A percentile compares a stretch with the other conserved stretches of the same genome.
Evolutionary conservation across 164 flowering plant species (phyloP).

Genomic region (Dillenia suffruticosa): DNA sequence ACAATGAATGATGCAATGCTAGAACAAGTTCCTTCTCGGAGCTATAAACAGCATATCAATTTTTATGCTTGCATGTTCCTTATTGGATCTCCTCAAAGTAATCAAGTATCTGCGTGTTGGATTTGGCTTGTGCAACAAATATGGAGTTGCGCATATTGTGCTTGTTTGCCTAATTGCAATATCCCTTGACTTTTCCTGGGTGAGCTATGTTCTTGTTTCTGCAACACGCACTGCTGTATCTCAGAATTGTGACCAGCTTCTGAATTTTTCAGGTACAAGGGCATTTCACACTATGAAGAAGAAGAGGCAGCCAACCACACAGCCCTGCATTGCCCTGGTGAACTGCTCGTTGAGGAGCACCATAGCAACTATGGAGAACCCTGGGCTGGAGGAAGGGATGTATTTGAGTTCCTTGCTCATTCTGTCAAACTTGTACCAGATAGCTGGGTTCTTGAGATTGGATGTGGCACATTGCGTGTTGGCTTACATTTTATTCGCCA

Average conservation of each 20-base stretch:
- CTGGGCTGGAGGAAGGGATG: conserved; percentile 98
- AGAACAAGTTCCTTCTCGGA: too few relatives aligned
- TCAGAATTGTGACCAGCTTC: background rate
- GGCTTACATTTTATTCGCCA: conserved; percentile 87
- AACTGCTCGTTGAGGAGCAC: conserved; percentile 88
- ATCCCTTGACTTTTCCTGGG: too few relatives aligned
- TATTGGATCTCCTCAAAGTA: too few relatives aligned
- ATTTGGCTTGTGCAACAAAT: too few relatives aligned
- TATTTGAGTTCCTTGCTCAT: conserved; percentile 86
- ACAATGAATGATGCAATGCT: too few relatives aligned
- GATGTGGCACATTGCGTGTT: conserved; percentile 94
- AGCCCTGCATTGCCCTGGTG: conserved; percentile 82
- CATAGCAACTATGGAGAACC: conserved; percentile 99
- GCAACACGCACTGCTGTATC: too few relatives aligned
- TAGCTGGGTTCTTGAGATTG: conserved; percentile 81
- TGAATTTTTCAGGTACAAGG: conserved; percentile 59
- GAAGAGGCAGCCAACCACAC: conserved; percentile 63
- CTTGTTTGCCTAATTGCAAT: too few relatives aligned
- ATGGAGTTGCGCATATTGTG: too few relatives aligned
- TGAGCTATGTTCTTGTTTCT: too few relatives aligned
- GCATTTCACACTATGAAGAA: conserved; percentile 90
- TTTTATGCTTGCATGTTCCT: too few relatives aligned
- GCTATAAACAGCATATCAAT: too few relatives aligned
- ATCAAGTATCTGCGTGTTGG: too few relatives aligned
- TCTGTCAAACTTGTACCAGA: conserved; percentile 40